A percentile compares a stretch with the other conserved stretches of the same genome.
Conservation (phyloP, 306 rosid species). For the Fragaria iinumae region DNA sequence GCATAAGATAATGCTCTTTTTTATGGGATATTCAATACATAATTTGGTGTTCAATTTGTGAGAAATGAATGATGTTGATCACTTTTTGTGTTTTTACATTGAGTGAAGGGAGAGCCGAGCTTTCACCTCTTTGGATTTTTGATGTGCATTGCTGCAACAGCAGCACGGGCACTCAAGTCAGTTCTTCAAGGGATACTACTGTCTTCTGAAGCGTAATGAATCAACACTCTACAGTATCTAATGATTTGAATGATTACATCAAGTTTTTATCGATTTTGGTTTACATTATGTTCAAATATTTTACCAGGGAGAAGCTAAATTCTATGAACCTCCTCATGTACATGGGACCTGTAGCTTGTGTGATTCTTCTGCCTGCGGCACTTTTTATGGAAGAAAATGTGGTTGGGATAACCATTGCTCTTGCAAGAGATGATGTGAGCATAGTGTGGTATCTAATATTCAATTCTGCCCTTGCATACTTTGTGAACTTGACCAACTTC, state of each 20-base stretch:
- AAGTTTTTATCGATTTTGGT: constrained; percentile 16
- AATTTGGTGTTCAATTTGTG: not conserved
- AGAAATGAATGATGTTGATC: not conserved
- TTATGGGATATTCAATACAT: not conserved
- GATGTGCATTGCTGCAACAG: constrained; percentile 86
- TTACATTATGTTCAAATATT: not conserved
- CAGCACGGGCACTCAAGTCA: constrained; percentile 92
- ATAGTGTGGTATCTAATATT: constrained; percentile 88
- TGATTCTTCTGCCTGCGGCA: constrained; percentile 94
- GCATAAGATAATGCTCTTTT: not conserved
- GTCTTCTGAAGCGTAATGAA: constrained; percentile 88
- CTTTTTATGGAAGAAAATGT: constrained; percentile 90
- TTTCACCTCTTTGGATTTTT: constrained; percentile 94
- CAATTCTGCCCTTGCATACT: constrained; percentile 82
- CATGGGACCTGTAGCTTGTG: constrained; percentile 95
- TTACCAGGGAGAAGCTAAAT: constrained; percentile 82
- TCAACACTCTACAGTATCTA: not conserved
- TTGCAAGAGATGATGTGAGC: constrained; percentile 84
- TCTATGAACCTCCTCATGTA: constrained; percentile 98
- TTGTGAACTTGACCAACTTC: constrained; percentile 90
- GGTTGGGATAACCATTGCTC: constrained; percentile 87
- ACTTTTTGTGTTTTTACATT: constrained; percentile 15
- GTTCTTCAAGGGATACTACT: constrained; percentile 93
- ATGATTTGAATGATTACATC: not conserved
- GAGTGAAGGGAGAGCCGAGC: constrained; percentile 89